Percentiles rank a stretch among this genome's conserved stretches.
Evolutionary conservation across 228 moss, liverwort and hornwort genomes (phyloP).

Genomic region (Sphagnum fallax): DNA sequence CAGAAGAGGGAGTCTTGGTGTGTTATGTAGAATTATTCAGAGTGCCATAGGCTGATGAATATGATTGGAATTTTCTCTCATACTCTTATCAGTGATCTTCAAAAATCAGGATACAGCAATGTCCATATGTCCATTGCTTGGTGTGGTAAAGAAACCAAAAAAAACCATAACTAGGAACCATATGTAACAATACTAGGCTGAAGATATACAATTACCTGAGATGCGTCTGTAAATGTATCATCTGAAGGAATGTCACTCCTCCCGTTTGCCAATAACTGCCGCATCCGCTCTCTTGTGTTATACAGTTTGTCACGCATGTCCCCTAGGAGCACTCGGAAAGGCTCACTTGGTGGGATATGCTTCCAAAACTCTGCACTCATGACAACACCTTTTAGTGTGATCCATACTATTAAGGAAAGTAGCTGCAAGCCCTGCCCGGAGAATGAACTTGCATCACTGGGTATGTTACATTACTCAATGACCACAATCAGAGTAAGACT

Average conservation of each 20-base stretch:
- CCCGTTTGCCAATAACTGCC: slow-evolving; percentile 71
- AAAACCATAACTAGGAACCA: too few relatives aligned
- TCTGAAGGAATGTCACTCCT: slow-evolving; percentile 77
- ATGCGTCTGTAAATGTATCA: slow-evolving; percentile 58
- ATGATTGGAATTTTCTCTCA: too few relatives aligned
- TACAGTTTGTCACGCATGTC: slow-evolving; percentile 91
- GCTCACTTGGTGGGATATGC: slow-evolving; percentile 80
- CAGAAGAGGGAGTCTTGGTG: too few relatives aligned
- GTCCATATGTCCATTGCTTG: too few relatives aligned
- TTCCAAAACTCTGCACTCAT: slow-evolving; percentile 80
- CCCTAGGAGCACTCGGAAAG: slow-evolving; percentile 82
- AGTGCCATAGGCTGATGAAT: too few relatives aligned
- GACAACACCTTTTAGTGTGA: too few relatives aligned
- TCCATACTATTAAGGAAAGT: not conserved
- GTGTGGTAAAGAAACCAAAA: too few relatives aligned
- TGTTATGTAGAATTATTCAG: too few relatives aligned
- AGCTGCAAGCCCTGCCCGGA: not conserved
- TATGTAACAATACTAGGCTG: not conserved
- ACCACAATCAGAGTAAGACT: too few relatives aligned
- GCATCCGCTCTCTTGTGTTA: slow-evolving; percentile 85
- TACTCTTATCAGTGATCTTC: too few relatives aligned
- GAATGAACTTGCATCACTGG: not conserved
- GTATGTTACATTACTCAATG: too few relatives aligned
- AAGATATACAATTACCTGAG: slow-evolving; percentile 36
- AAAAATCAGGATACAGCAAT: too few relatives aligned